Base-by-base conservation (phyloP, 305 asterid species). In the Coffea humblotiana region DNA sequence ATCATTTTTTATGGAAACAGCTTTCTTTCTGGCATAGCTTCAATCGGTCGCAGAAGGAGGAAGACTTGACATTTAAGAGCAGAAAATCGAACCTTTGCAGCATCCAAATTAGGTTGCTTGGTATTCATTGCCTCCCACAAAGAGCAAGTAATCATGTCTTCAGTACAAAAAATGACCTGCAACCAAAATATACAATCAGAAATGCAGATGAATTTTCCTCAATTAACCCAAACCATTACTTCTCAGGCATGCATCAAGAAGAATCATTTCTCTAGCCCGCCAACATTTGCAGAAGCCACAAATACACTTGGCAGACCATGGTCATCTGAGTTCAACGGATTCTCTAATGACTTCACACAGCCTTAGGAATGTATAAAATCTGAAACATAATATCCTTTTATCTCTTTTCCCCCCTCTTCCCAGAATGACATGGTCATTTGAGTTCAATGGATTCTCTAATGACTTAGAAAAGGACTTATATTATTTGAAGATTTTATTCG, bases 61-160 rank as follows among this genome's bases (percentile, higher is more conserved):
- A 56, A 56, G 47, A 37, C 16, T 60, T 6, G 29, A 47, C 76
- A 76, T 7, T 40, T 7, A 56, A 23, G 23, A 49, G 66, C 23
- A 52, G 65, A 74, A 63, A 63, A 72, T 70, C 80, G 74, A 80
- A 94, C 98, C 94, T 87, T 88, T 19, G 85, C 76, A 79, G 89
- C 89, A 47, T 93, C 94, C 70, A 88, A 66, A 63, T 87, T 88
- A 67, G 93, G 77, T 80, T 93, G 98, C 83, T 89, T 87, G 23
- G 96, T 86, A 75, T 91, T 95, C 84, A 95, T 80, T 70, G 99
- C 99, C 82, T 95, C 94, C 99, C 97, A 95, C 68, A 95, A 91
- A 4, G 97, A 83, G 81, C 86, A 83, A 74, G 83, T 82, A 43
- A 95, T 84, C 98, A 95, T 95, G 81, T 93, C 96, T 86, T 93